A percentile compares a stretch with the other conserved stretches of the same genome.
These are phyloP conservation scores for Dactylonectria estremocensis DNA, from an alignment of 2,329 filamentous ascomycete genomes.

Conservation along the genomic window DNA sequence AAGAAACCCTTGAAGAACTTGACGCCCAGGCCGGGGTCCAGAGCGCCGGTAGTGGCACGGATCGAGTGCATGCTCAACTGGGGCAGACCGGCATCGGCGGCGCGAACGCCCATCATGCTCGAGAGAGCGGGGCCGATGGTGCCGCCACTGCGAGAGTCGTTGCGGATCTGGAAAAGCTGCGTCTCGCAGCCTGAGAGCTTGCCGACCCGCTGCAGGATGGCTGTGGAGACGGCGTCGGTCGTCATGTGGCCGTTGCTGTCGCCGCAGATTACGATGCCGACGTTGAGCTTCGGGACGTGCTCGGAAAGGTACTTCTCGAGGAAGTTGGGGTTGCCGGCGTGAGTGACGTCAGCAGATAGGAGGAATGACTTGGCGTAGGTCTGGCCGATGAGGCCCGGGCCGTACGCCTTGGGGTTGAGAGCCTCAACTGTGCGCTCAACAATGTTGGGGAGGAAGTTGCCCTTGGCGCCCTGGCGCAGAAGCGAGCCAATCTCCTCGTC, in stretches of 20 bases:
- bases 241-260: constrained; percentile 98
- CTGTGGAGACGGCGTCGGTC: constrained; percentile 88
- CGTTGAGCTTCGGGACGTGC: constrained; percentile 90
- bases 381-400: constrained; percentile 78
- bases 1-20: constrained; percentile 92
- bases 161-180: constrained; percentile 95
- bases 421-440: constrained; percentile 87
- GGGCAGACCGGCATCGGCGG: constrained; percentile 90
- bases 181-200: constrained; percentile 79
- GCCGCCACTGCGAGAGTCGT: constrained; percentile 89
- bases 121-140: constrained; percentile 96
- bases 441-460: constrained; percentile 88
- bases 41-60: constrained; percentile 85
- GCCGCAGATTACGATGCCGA: constrained; percentile 84
- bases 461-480: constrained; percentile 88
- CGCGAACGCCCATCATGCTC: constrained; percentile 83
- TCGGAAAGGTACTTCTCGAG: constrained; percentile 84
- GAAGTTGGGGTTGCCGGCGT: constrained; percentile 97
- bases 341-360: constrained; percentile 92
- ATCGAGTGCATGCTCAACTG: constrained; percentile 97
- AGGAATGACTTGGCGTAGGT: constrained; percentile 95
- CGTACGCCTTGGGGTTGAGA: constrained; percentile 67
- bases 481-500: constrained; percentile 96
- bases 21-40: constrained; percentile 91
- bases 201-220: constrained; percentile 84